Conservation (phyloP, 202 grass and related monocot species). For the Bolboschoenoplectus hybrid region DNA sequence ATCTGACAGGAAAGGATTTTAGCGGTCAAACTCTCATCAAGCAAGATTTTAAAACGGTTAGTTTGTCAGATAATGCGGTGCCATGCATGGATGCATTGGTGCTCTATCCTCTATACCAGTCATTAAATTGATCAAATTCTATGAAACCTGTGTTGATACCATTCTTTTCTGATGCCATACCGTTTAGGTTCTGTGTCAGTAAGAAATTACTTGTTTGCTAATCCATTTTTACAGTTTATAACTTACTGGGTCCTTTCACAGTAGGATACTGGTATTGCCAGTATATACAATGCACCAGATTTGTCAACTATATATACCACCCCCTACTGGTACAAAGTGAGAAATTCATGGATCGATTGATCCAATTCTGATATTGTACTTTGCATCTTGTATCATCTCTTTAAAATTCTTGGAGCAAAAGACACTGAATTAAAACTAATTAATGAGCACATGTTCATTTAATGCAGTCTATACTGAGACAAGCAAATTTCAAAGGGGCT, state of each 20-base stretch:
- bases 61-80: background rate
- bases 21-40: constrained; percentile 85
- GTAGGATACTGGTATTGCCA: background rate
- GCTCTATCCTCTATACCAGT: background rate
- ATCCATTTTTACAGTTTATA: background rate
- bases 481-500: constrained; percentile 85
- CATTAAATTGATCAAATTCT: background rate
- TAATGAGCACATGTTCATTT: background rate
- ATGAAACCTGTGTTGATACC: background rate
- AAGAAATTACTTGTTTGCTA: background rate
- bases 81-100: too few relatives aligned
- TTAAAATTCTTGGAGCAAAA: background rate
- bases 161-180: background rate
- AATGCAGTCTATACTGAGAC: constrained; percentile 76
- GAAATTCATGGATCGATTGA: background rate
- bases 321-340: background rate
- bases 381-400: background rate
- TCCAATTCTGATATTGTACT: background rate
- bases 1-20: constrained; percentile 93
- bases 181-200: background rate
- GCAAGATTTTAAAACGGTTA: constrained; percentile 96
- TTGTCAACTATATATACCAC: background rate
- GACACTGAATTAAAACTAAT: background rate
- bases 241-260: background rate
- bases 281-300: background rate